Evolutionary conservation across 768 basidiomycete genomes (phyloP).

Genomic region (Gautieria morchelliformis): DNA sequence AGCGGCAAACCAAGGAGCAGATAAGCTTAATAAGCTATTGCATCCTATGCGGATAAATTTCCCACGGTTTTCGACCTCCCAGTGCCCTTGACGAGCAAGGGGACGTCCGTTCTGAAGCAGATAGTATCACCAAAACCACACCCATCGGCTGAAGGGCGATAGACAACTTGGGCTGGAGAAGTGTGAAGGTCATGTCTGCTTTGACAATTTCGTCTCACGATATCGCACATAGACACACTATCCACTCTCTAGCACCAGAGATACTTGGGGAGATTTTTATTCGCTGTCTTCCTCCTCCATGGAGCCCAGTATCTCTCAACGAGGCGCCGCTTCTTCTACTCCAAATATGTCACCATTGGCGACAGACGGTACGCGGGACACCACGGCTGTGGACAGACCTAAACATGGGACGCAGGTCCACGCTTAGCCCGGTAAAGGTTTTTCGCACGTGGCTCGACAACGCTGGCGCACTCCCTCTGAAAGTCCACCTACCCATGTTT

Average conservation of each 20-base stretch:
- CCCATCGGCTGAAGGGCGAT: too few relatives aligned
- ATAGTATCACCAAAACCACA: too few relatives aligned
- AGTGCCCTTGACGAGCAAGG: too few relatives aligned
- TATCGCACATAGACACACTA: neutral
- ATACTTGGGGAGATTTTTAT: neutral
- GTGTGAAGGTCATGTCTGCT: neutral
- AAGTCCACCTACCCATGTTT: neutral
- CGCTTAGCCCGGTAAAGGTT: neutral
- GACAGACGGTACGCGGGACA: neutral
- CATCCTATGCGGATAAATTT: too few relatives aligned
- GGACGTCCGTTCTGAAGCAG: too few relatives aligned
- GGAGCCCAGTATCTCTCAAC: neutral
- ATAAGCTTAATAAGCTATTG: too few relatives aligned
- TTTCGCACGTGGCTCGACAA: neutral
- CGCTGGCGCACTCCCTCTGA: neutral
- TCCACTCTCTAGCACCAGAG: neutral
- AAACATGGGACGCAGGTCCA: neutral
- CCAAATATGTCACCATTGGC: constrained; percentile 1
- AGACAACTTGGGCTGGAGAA: too few relatives aligned
- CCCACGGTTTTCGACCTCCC: too few relatives aligned
- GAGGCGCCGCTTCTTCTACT: constrained; percentile 1
- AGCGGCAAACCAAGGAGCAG: too few relatives aligned
- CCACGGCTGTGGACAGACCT: neutral
- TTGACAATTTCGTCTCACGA: neutral
- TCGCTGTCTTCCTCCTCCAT: neutral